Conservation (phyloP, 73 alveolate species). For the Uronychia binucleata region DNA sequence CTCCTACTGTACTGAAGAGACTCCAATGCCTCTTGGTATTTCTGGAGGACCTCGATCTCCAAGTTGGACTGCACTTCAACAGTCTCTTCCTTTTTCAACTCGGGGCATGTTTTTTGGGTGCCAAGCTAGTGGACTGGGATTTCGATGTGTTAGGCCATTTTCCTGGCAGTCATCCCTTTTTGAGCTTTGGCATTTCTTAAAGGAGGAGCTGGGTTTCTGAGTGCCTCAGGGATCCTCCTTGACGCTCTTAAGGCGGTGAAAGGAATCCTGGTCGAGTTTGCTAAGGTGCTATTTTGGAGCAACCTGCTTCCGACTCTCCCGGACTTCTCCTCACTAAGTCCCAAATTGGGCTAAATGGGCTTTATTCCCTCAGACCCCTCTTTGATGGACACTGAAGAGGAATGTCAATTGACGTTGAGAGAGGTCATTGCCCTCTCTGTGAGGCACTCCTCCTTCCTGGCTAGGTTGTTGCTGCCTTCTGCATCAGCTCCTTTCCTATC, state of each 20-base stretch:
- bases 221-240: neutral
- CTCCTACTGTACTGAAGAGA: no score
- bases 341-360: no score
- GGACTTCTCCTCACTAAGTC: no score
- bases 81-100: neutral
- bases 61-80: neutral
- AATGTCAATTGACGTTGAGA: neutral
- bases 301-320: neutral
- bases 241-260: neutral
- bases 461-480: neutral
- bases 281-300: neutral
- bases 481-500: no score
- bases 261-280: neutral
- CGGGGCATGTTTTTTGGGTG: no score
- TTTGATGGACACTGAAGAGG: neutral
- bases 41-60: neutral
- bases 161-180: neutral
- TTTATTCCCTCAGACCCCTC: neutral
- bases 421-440: neutral
- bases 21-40: neutral
- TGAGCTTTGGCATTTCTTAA: no score
- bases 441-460: neutral
- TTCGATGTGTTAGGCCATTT: neutral
- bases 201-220: neutral
- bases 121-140: neutral